Evolutionary conservation across 2,329 filamentous ascomycete species (phyloP).

Genomic region (Beauveria brongniartii): DNA sequence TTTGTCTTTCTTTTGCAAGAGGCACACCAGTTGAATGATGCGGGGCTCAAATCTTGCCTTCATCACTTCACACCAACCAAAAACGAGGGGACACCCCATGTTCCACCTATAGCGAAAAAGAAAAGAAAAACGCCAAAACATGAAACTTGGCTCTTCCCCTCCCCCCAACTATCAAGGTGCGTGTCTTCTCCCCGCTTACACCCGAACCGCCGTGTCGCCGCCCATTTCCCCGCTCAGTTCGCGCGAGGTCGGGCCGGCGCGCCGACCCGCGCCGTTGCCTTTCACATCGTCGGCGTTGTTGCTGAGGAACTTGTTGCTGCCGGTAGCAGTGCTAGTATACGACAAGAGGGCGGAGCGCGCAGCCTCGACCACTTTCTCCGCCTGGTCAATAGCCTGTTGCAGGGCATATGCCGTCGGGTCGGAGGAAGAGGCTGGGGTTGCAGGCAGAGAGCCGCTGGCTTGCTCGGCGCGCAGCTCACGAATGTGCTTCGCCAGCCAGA

Average conservation of each 20-base stretch:
- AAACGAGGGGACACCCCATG: not conserved
- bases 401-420: conserved; percentile 37
- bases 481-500: conserved; percentile 57
- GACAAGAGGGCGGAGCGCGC: conserved; percentile 34
- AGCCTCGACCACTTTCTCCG: conserved; percentile 39
- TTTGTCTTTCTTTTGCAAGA: not conserved
- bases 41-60: not conserved
- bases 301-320: conserved; percentile 12
- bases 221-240: conserved; percentile 55
- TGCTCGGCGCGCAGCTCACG: conserved; percentile 42
- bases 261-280: conserved; percentile 20
- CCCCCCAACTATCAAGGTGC: not conserved
- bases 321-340: conserved; percentile 23
- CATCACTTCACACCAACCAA: not conserved
- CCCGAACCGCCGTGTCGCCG: conserved; percentile 41
- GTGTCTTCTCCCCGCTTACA: conserved; percentile 12
- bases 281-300: conserved; percentile 17
- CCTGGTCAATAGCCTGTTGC: conserved; percentile 33
- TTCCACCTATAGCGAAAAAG: too few relatives aligned
- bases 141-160: not conserved
- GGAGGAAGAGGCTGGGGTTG: conserved; percentile 15
- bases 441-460: not conserved
- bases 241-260: conserved; percentile 44
- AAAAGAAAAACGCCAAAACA: not conserved
- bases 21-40: conserved; percentile 13